Conservation (phyloP, 2,329 filamentous ascomycete genomes). For the Ilyonectria sp. region DNA sequence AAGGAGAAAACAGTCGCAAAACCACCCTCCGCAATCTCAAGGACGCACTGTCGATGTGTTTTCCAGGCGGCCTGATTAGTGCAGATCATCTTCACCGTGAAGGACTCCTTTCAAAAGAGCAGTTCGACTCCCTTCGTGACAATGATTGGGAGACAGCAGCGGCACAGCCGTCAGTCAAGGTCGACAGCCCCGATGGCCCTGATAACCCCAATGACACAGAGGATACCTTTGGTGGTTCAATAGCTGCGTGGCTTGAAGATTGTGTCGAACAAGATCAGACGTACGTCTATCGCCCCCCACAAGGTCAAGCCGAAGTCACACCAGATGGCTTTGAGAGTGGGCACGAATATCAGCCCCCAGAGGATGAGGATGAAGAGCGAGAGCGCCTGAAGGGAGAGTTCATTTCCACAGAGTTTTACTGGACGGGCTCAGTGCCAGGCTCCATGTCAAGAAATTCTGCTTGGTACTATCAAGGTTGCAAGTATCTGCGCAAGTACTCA, state of each 20-base stretch:
- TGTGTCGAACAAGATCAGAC: conserved; percentile 38
- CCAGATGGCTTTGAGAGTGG: conserved; percentile 6
- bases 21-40: conserved; percentile 25
- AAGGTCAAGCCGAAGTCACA: conserved; percentile 29
- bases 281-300: conserved; percentile 42
- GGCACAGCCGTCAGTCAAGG: background rate
- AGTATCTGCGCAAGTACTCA: conserved; percentile 36
- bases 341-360: conserved; percentile 8
- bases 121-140: conserved; percentile 68
- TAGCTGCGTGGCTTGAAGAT: conserved; percentile 38
- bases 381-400: conserved; percentile 72
- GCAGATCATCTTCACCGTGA: conserved; percentile 67
- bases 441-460: conserved; percentile 19
- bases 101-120: conserved; percentile 73
- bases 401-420: conserved; percentile 43
- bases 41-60: conserved; percentile 45
- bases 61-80: conserved; percentile 63
- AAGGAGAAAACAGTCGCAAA: conserved; percentile 34
- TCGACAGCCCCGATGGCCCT: background rate
- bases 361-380: conserved; percentile 39
- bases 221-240: conserved; percentile 16
- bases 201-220: background rate
- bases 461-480: conserved; percentile 36
- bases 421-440: conserved; percentile 34
- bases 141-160: conserved; percentile 43